A percentile compares a stretch with the other conserved stretches of the same genome.
Conservation (phyloP, 768 basidiomycete genomes). For the Kwoniella botswanensis region DNA sequence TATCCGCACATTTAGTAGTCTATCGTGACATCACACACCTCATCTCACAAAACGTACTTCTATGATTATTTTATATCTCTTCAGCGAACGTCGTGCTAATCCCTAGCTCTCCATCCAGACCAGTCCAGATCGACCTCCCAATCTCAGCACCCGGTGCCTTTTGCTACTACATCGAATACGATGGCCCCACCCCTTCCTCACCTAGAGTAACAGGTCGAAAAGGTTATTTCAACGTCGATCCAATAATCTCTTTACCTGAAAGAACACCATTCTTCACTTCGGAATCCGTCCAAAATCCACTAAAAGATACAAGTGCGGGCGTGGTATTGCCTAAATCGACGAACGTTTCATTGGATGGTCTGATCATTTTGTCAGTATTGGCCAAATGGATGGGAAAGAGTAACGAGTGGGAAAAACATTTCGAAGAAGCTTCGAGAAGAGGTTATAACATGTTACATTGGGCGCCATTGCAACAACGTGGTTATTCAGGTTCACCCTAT, state of each 20-base stretch:
- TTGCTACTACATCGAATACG: constrained; percentile 90
- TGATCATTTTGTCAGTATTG: constrained; percentile 85
- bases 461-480: constrained; percentile 90
- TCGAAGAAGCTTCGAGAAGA: constrained; percentile 79
- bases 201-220: constrained; percentile 77
- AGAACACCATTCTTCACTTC: constrained; percentile 74
- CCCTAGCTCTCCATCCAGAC: constrained; percentile 61
- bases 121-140: constrained; percentile 90
- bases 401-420: constrained; percentile 75
- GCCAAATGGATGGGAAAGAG: constrained; percentile 98
- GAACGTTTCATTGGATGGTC: constrained; percentile 81
- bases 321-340: constrained; percentile 62
- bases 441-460: constrained; percentile 99
- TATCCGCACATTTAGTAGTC: too few relatives aligned
- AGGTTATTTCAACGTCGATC: constrained; percentile 97
- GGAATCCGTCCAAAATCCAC: constrained; percentile 20
- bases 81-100: too few relatives aligned
- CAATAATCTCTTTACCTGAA: constrained; percentile 74
- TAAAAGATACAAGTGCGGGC: constrained; percentile 41
- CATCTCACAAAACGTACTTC: too few relatives aligned
- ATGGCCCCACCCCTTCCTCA: constrained; percentile 37
- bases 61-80: too few relatives aligned
- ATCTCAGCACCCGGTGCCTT: constrained; percentile 97
- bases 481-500: constrained; percentile 88
- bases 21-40: too few relatives aligned